These are phyloP conservation scores for Corymbia calophylla DNA, from an alignment of 441 rosid species.

Conservation along the genomic window DNA sequence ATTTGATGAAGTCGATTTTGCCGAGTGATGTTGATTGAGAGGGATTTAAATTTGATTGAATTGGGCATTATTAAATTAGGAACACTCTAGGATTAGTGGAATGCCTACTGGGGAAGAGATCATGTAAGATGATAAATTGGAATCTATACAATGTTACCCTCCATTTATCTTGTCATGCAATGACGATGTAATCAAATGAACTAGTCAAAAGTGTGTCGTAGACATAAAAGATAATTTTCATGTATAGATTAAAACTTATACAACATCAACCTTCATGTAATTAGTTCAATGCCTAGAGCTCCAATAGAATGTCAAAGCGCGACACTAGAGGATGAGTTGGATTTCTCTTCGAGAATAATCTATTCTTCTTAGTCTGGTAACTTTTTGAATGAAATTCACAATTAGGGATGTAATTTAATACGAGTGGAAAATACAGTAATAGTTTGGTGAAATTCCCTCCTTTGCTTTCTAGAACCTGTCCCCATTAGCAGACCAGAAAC, in stretches of 20 bases:
- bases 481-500: not conserved
- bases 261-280: not conserved
- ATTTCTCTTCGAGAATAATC: rapidly evolving
- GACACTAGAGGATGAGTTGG: not conserved
- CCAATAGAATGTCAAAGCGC: rapidly evolving
- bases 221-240: too few relatives aligned
- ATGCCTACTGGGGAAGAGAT: not conserved
- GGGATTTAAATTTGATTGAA: not conserved
- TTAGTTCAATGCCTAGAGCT: rapidly evolving
- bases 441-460: too few relatives aligned
- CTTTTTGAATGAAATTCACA: too few relatives aligned
- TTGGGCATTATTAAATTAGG: not conserved
- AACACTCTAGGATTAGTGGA: not conserved
- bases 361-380: not conserved
- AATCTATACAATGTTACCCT: not conserved
- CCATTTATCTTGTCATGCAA: rapidly evolving
- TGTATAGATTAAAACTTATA: rapidly evolving
- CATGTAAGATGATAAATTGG: not conserved
- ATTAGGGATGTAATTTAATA: not conserved
- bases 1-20: rapidly evolving
- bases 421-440: too few relatives aligned
- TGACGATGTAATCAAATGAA: rapidly evolving
- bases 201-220: too few relatives aligned
- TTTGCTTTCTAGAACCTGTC: not conserved
- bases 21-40: rapidly evolving